phyloP scores from a whole-genome alignment of 2,329 filamentous ascomycete genomes.

The Talaromyces islandicus region DNA sequence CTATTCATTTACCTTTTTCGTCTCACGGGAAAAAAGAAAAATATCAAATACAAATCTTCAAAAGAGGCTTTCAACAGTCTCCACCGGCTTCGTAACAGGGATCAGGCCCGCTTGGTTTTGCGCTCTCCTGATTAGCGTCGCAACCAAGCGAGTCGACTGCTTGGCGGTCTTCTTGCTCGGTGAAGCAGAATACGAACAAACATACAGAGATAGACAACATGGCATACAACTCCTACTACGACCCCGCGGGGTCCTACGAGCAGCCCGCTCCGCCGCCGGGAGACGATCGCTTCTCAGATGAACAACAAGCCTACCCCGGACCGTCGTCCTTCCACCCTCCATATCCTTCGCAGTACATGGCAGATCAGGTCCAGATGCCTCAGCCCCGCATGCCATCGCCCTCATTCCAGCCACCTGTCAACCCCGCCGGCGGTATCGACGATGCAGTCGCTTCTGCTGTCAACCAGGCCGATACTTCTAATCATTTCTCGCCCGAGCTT shows the following conservation, averaged over 20 bases:
- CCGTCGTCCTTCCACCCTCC: constrained; percentile 22
- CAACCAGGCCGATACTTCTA: constrained; percentile 36
- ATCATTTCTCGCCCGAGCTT: constrained; percentile 53
- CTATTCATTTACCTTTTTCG: background rate
- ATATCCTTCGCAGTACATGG: constrained; percentile 26
- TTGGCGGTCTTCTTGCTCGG: constrained; percentile 10
- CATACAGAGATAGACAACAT: background rate
- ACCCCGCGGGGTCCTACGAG: constrained; percentile 10
- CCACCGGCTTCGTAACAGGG: background rate
- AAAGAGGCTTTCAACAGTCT: background rate
- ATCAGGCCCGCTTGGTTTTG: background rate
- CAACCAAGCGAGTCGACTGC: constrained; percentile 8
- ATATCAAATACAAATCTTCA: background rate
- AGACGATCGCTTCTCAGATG: constrained; percentile 1
- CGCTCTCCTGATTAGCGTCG: background rate
- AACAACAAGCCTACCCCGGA: background rate
- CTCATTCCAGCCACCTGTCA: constrained; percentile 12
- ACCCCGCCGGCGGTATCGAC: constrained; percentile 12
- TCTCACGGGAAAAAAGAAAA: background rate
- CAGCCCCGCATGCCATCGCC: constrained; percentile 26
- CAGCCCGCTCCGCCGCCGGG: constrained; percentile 21
- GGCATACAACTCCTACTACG: constrained; percentile 8
- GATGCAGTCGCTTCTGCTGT: background rate
- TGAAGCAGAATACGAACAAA: too few species aligned
- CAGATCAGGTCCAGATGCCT: constrained; percentile 29